These are phyloP conservation scores for Trichoderma polysporum DNA, from an alignment of 2,329 filamentous ascomycete genomes.

Conservation along the genomic window DNA sequence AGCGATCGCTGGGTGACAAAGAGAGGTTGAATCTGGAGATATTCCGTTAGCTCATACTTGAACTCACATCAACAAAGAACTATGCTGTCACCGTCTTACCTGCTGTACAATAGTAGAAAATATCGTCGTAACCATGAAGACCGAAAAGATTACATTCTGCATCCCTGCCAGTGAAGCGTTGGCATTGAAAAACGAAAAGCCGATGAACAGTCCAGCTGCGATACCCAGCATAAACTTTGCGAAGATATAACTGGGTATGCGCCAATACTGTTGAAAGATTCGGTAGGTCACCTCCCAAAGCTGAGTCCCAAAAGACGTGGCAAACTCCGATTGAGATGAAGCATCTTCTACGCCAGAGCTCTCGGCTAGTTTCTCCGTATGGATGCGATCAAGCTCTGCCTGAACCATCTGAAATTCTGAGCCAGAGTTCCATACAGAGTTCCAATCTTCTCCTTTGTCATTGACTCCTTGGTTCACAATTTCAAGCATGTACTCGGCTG, in stretches of 20 bases:
- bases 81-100: slow-evolving; percentile 25
- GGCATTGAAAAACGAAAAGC: slow-evolving; percentile 65
- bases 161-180: slow-evolving; percentile 63
- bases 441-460: slow-evolving; percentile 58
- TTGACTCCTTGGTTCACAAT: slow-evolving; percentile 45
- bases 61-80: slow-evolving; percentile 35
- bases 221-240: slow-evolving; percentile 64
- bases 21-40: slow-evolving; percentile 64
- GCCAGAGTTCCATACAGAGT: slow-evolving; percentile 61
- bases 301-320: slow-evolving; percentile 69
- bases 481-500: slow-evolving; percentile 73
- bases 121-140: slow-evolving; percentile 75
- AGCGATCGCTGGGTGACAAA: slow-evolving; percentile 72
- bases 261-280: slow-evolving; percentile 82
- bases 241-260: slow-evolving; percentile 75
- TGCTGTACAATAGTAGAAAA: slow-evolving; percentile 70
- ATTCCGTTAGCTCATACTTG: slow-evolving; percentile 19
- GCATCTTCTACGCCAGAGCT: slow-evolving; percentile 24
- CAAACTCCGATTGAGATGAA: slow-evolving; percentile 63
- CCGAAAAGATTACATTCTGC: slow-evolving; percentile 70
- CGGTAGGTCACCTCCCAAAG: slow-evolving; percentile 63
- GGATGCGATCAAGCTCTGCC: slow-evolving; percentile 63
- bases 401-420: slow-evolving; percentile 52
- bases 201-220: slow-evolving; percentile 67
- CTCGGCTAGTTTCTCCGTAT: slow-evolving; percentile 44